Evolutionary conservation across 495 filamentous ascomycete species (phyloP), one percentile per base, ranked within the genome.

Genomic region (Jackrogersella minutella): DNA sequence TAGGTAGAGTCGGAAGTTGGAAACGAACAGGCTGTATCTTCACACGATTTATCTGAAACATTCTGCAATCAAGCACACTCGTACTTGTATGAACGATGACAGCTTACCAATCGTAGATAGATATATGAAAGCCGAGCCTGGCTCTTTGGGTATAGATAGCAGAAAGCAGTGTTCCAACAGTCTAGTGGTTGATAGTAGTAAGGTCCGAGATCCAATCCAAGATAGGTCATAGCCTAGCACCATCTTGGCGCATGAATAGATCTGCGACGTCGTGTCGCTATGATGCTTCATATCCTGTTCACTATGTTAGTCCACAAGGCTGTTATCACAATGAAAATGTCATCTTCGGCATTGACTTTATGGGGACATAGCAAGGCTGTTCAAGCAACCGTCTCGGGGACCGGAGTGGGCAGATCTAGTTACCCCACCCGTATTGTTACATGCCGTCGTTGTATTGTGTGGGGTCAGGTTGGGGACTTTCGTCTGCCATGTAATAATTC

Each of bases 181-280:
- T 30, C 13, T n/a, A 16, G 22, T 26, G 11, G 22, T 17, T 30
- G 13, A 7, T 47, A 47, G 30, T 30, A 16, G n/a, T 30, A 44
- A 30, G 26, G 3, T 49, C n/a, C 31, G 39, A 53, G 40, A 62
- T 55, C 50, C 13, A 30, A 49, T 30, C 50, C 16, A 50, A 17
- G 28, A 36, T 33, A 9, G 1, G 16, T 3, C 16, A 31, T 51
- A 41, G 22, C 8, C 11, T 31, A 50, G 11, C 33, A 31, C 14
- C 8, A 44, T 68, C 64, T 68, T 58, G 47, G 64, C 58, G 64
- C 64, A 68, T 68, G 11, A 68, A 68, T 33, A 16, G 64, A 68
- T 62, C 58, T 41, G 64, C 64, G 58, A 52, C 57, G 37, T 44
- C 28, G 16, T 57, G 52, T 30, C 46, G 31, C n/a, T 37, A 41